Conservation (phyloP, 192 early-diverging fungal species). For the Helicostylum pulchrum region DNA sequence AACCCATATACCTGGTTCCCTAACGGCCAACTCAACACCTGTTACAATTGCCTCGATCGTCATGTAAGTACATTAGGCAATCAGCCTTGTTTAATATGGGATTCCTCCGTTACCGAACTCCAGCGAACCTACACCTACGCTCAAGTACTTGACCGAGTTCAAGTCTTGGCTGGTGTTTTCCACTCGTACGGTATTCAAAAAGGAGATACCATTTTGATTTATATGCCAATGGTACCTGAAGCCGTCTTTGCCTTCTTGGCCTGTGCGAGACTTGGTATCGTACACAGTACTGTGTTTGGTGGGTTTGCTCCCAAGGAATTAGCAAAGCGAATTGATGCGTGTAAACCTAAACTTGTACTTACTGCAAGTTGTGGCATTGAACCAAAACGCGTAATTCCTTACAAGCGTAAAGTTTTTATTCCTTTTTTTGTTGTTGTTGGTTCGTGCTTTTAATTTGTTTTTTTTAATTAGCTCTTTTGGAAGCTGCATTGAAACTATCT, state of each 20-base stretch:
- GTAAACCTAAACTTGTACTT: slow-evolving; percentile 70
- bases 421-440: background rate
- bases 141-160: slow-evolving; percentile 67
- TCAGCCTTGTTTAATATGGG: slow-evolving; percentile 70
- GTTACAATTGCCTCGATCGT: slow-evolving; percentile 73
- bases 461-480: slow-evolving; percentile 54
- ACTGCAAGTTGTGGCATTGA: slow-evolving; percentile 81
- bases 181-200: slow-evolving; percentile 53
- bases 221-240: slow-evolving; percentile 84
- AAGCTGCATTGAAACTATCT: slow-evolving; percentile 60
- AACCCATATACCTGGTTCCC: slow-evolving; percentile 62
- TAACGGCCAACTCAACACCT: slow-evolving; percentile 71
- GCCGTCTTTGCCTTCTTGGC: slow-evolving; percentile 83
- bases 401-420: slow-evolving; percentile 52
- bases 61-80: slow-evolving; percentile 60
- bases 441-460: background rate
- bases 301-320: slow-evolving; percentile 75
- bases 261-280: slow-evolving; percentile 77
- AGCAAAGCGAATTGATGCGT: slow-evolving; percentile 82
- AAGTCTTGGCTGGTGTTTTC: slow-evolving; percentile 64
- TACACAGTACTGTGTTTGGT: slow-evolving; percentile 81
- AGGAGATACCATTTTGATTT: slow-evolving; percentile 77
- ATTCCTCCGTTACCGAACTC: slow-evolving; percentile 62
- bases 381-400: slow-evolving; percentile 65
- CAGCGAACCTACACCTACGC: slow-evolving; percentile 59